A percentile compares a stretch with the other conserved stretches of the same genome.
phyloP scores from a whole-genome alignment of 352 stramenopile genomes.

The Phytophthora sansomeana region DNA sequence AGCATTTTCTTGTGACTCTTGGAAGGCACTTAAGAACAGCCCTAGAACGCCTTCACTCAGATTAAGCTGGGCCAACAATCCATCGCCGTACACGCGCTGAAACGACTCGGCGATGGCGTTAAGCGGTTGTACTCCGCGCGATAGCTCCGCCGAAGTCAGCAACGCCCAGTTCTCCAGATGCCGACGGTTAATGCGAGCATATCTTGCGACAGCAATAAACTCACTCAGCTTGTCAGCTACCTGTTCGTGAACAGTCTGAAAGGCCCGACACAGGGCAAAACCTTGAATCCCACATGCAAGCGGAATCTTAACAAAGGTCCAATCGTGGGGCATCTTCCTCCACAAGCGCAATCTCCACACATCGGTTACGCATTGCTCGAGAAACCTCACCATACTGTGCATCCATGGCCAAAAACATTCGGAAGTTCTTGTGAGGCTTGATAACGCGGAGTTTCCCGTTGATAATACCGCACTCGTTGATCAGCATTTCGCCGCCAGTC shows the following conservation, averaged over 20 bases:
- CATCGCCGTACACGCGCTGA: conserved; percentile 68
- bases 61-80: conserved; percentile 50
- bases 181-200: conserved; percentile 64
- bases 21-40: conserved; percentile 50
- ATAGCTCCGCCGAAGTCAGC: conserved; percentile 68
- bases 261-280: conserved; percentile 69
- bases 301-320: conserved; percentile 76
- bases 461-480: conserved; percentile 98
- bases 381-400: conserved; percentile 97
- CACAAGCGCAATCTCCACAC: conserved; percentile 95
- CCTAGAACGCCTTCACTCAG: conserved; percentile 48
- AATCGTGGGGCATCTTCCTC: conserved; percentile 58
- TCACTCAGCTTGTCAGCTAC: conserved; percentile 48
- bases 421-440: conserved; percentile 97
- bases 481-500: conserved; percentile 95
- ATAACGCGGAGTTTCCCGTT: conserved; percentile 94
- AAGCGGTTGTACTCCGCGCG: conserved; percentile 55
- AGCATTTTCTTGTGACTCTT: conserved; percentile 20
- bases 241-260: conserved; percentile 64
- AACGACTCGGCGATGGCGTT: conserved; percentile 65
- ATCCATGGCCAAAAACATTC: conserved; percentile 99
- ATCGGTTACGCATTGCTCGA: conserved; percentile 99
- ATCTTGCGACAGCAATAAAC: conserved; percentile 32
- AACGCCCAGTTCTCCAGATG: conserved; percentile 84
- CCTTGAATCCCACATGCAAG: conserved; percentile 66